Evolutionary conservation across 805 yeast genomes (phyloP), one percentile per base, ranked within the genome.

Genomic region (Yamadazyma paraphyllophila): DNA sequence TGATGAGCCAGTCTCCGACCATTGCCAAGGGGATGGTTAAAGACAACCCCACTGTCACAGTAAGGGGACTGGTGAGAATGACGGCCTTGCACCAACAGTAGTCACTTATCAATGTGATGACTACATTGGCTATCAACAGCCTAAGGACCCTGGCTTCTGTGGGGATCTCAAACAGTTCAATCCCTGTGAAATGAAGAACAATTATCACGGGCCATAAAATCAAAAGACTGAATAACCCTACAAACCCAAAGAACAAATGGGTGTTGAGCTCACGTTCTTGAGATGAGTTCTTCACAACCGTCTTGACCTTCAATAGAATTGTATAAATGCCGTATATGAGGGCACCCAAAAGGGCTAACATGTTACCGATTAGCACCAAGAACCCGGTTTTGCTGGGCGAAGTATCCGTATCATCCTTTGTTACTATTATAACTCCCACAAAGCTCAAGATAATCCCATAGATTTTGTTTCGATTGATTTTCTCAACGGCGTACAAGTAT

Each of bases 61-160:
- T 91, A 53, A 94, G 71, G 1, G 99, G 99, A 36, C 94, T 85
- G 0, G 99, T 94, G 58, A 94, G 69, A 27, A 94, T 74, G 80
- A 91, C 94, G 0, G 98, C 96, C 51, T 88, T 81, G 29, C 96
- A 96, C 99, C 99, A 94, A 58, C 95, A 82, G 56, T 85, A 90
- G 62, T 94, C 99, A 33, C 96, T 85, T 12, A 91, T 65, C 54
- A 94, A 84, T 0, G 97, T 89, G 35, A 89, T 81, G 30, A 80
- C 58, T 47, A 91, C 86, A 62, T 94, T 94, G 39, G 80, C 50
- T 0, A 76, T 41, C 6, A 92, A 67, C 2, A 90, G 69, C 1
- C 65, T 46, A 57, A 82, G 68, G 2, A 85, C 80, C 32, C 71
- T 69, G 0, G 67, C 50, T 1, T 77, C 64, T 0, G 74, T 70